These are phyloP conservation scores for Silene noctiflora DNA, from an alignment of 179 eudicot species.

Conservation along the genomic window DNA sequence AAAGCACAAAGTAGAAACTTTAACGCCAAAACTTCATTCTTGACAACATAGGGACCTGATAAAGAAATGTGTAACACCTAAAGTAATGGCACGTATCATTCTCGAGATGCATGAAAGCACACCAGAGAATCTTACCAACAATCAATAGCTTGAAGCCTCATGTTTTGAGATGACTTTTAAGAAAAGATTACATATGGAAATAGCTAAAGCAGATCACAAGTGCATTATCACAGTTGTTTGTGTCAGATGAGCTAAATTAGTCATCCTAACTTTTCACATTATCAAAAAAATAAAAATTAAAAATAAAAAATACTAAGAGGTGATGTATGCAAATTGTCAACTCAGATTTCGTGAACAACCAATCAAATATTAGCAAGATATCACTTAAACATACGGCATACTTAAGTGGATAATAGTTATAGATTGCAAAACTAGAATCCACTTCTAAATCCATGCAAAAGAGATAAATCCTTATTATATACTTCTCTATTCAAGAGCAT, in stretches of 20 bases:
- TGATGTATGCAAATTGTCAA: neutral
- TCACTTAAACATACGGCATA: neutral
- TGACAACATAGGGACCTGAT: neutral
- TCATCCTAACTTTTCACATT: neutral
- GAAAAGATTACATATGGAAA: neutral
- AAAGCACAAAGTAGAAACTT: slow-evolving; percentile 11
- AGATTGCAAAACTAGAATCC: neutral
- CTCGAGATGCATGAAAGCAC: neutral
- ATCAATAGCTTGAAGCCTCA: neutral
- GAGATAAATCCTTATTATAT: neutral
- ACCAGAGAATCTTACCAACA: neutral
- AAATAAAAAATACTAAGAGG: too few species aligned
- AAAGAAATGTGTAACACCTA: neutral
- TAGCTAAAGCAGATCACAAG: neutral
- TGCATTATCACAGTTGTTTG: neutral
- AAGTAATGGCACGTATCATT: neutral
- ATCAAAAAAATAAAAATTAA: too few species aligned
- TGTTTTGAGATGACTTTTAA: neutral
- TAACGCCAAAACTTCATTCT: neutral
- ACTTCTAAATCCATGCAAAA: neutral
- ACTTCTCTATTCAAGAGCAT: too few species aligned
- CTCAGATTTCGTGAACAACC: neutral
- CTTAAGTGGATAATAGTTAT: neutral
- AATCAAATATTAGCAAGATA: neutral
- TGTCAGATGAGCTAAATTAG: neutral